Evolutionary conservation across 352 stramenopile species (phyloP).

Genomic region (Pythium angustatum): DNA sequence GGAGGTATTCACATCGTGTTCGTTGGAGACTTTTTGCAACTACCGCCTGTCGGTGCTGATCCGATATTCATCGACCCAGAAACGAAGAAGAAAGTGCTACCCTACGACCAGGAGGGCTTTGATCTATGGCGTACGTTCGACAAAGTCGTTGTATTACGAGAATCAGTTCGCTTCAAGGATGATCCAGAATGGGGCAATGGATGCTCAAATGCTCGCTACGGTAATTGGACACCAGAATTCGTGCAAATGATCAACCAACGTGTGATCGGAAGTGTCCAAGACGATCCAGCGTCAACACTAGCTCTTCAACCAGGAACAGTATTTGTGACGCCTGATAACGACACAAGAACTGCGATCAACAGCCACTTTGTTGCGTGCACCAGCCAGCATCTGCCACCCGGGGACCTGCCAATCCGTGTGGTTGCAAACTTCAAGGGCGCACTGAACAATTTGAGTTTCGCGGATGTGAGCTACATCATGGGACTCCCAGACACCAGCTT

Average conservation of each 20-base stretch:
- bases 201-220: conserved; percentile 21
- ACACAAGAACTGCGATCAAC: conserved; percentile 14
- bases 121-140: conserved; percentile 7
- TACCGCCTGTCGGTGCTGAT: conserved; percentile 5
- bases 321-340: conserved; percentile 18
- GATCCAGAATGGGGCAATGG: conserved; percentile 31
- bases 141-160: conserved; percentile 8
- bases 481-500: conserved; percentile 16
- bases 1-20: conserved; percentile 5
- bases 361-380: conserved; percentile 8
- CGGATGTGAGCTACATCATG: conserved; percentile 11
- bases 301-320: not conserved
- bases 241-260: conserved; percentile 2
- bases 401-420: conserved; percentile 1
- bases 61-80: not conserved
- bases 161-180: conserved; percentile 24
- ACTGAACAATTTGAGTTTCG: conserved; percentile 8
- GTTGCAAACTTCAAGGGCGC: conserved; percentile 24
- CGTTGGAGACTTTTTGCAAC: conserved; percentile 7
- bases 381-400: not conserved
- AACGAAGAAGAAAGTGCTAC: not conserved
- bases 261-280: not conserved
- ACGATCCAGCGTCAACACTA: not conserved
- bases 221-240: conserved; percentile 2
- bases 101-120: conserved; percentile 7